A percentile compares a stretch with the other conserved stretches of the same genome.
Evolutionary conservation across 495 filamentous ascomycete genomes (phyloP).

Genomic region (Hyaloscypha variabilis): DNA sequence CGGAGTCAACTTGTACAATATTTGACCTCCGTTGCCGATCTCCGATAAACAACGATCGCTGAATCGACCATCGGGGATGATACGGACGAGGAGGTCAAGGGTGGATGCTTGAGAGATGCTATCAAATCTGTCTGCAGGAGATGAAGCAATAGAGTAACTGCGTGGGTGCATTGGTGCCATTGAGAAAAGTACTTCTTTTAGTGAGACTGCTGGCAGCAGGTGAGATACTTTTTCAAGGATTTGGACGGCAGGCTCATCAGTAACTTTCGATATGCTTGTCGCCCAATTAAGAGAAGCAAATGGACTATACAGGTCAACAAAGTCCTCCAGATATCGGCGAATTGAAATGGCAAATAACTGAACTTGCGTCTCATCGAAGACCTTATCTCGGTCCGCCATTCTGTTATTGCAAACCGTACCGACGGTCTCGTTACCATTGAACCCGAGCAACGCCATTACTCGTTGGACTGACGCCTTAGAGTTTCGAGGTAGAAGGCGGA

Average conservation of each 20-base stretch:
- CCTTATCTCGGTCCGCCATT: not conserved
- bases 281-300: not conserved
- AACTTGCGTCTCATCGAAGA: not conserved
- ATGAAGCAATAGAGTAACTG: not conserved
- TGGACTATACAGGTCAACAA: not conserved
- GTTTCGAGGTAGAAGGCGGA: not conserved
- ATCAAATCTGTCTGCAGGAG: not conserved
- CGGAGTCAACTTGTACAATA: not conserved
- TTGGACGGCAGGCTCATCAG: not conserved
- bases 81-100: not conserved
- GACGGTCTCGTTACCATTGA: not conserved
- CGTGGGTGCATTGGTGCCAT: not conserved
- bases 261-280: not conserved
- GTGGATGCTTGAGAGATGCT: not conserved
- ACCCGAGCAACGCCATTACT: not conserved
- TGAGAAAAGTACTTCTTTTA: not conserved
- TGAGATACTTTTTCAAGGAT: not conserved
- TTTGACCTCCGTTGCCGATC: not conserved
- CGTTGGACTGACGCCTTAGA: not conserved
- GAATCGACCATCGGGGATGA: not conserved
- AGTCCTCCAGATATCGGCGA: not conserved
- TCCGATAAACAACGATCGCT: not conserved
- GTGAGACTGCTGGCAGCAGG: not conserved
- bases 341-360: not conserved
- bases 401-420: not conserved